Evolutionary conservation across 345 rosid genomes (phyloP).

Genomic region (Pugionium dolabratum): DNA sequence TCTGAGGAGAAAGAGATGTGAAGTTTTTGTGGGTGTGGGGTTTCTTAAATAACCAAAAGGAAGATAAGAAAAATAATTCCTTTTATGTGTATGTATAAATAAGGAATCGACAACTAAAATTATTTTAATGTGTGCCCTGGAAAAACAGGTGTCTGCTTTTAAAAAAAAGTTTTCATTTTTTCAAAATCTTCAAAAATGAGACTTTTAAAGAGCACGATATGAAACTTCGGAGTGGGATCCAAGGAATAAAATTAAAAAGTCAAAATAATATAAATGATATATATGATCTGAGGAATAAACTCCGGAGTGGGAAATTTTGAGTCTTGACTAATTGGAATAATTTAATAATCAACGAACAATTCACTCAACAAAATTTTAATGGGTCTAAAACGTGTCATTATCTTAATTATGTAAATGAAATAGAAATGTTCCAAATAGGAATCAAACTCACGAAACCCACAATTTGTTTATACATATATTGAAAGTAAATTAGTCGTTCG

Average conservation of each 20-base stretch:
- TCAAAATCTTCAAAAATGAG: not conserved
- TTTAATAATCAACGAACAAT: too few species aligned
- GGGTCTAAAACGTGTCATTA: too few species aligned
- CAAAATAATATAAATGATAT: too few species aligned
- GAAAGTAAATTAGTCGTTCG: too few species aligned
- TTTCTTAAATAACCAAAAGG: not conserved
- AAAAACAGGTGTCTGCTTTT: not conserved
- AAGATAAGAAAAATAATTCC: conserved; percentile 6
- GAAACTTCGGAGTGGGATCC: not conserved
- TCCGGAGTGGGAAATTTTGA: too few species aligned
- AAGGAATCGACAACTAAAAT: not conserved
- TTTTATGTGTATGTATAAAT: conserved; percentile 1
- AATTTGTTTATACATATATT: too few species aligned
- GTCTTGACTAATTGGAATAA: too few species aligned
- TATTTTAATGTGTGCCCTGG: not conserved
- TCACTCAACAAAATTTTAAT: too few species aligned
- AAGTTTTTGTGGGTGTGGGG: not conserved
- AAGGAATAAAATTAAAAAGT: not conserved
- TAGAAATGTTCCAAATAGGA: too few species aligned
- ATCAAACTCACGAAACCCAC: too few species aligned
- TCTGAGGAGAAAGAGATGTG: not conserved
- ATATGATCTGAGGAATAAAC: too few species aligned
- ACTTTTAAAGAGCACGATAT: not conserved
- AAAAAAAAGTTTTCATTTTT: not conserved
- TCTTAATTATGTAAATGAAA: too few species aligned